These are phyloP conservation scores for Periglandula ipomoeae DNA, from an alignment of 2,329 filamentous ascomycete species.

Conservation along the genomic window DNA sequence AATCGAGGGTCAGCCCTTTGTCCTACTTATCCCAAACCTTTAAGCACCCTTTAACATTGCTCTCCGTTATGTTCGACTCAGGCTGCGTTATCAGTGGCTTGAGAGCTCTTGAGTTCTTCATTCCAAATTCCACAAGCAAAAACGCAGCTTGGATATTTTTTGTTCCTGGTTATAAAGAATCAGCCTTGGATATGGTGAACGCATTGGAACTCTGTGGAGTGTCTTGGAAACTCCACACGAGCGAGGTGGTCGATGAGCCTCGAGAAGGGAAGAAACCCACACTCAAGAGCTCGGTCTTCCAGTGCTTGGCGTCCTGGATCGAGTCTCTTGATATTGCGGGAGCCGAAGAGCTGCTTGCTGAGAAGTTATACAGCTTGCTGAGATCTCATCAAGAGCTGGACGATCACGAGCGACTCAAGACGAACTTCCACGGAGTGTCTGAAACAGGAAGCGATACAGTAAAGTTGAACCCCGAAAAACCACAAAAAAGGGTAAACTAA, in stretches of 20 bases:
- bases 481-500: too few species aligned
- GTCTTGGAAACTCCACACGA: conserved; percentile 2
- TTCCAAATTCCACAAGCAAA: conserved; percentile 1
- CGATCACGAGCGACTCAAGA: too few species aligned
- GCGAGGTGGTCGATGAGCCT: neutral
- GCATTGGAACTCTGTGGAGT: conserved; percentile 7
- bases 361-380: too few species aligned
- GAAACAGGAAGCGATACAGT: too few species aligned
- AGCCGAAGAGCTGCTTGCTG: too few species aligned
- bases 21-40: conserved; percentile 7
- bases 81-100: conserved; percentile 7
- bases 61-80: conserved; percentile 9
- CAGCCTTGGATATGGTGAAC: conserved; percentile 8
- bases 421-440: too few species aligned
- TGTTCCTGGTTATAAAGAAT: conserved; percentile 8
- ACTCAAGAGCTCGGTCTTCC: neutral
- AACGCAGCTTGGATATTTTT: conserved; percentile 8
- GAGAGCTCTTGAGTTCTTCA: conserved; percentile 8
- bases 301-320: neutral
- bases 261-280: neutral
- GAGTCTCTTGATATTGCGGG: too few species aligned
- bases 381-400: too few species aligned
- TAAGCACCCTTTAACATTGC: conserved; percentile 7
- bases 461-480: too few species aligned
- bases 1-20: conserved; percentile 1